Conservation (phyloP, 768 basidiomycete genomes). For the Porpolomopsis calyptriformis region DNA sequence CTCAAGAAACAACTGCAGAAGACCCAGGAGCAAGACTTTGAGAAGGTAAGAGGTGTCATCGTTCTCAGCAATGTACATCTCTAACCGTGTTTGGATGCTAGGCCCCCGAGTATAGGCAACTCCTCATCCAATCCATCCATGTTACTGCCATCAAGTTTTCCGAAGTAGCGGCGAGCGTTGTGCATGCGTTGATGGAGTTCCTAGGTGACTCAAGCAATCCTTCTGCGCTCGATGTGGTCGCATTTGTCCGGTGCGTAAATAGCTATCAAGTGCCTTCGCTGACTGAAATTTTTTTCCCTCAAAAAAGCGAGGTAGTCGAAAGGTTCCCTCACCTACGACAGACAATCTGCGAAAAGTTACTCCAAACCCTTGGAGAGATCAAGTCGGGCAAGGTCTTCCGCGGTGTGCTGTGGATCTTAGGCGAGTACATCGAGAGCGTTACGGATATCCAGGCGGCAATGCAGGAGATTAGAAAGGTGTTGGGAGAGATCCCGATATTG, state of each 20-base stretch:
- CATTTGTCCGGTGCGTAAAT: conserved; percentile 37
- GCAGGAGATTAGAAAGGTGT: conserved; percentile 67
- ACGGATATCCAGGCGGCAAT: conserved; percentile 63
- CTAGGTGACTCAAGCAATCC: conserved; percentile 91
- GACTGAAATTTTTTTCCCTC: neutral
- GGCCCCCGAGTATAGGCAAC: conserved; percentile 91
- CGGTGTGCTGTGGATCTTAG: conserved; percentile 95
- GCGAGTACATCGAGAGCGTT: conserved; percentile 74
- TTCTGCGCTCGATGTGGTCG: conserved; percentile 89
- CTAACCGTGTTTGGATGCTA: conserved; percentile 19
- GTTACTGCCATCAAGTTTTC: conserved; percentile 94
- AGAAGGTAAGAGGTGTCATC: conserved; percentile 53
- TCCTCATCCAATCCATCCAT: conserved; percentile 96
- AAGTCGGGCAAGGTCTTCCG: conserved; percentile 96
- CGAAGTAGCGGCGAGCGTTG: conserved; percentile 91
- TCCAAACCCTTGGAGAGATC: conserved; percentile 71
- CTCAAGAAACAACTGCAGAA: conserved; percentile 95
- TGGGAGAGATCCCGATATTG: conserved; percentile 96
- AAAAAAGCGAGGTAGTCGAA: conserved; percentile 79
- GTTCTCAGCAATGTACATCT: neutral
- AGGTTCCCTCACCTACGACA: conserved; percentile 85
- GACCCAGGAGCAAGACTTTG: conserved; percentile 85
- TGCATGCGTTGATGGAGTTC: conserved; percentile 90
- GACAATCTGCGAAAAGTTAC: conserved; percentile 78
- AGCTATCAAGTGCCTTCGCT: neutral